Percentiles rank a stretch among this genome's conserved stretches.
Evolutionary conservation across 192 early-diverging fungal species (phyloP).

Genomic region (Nowakowskiella sp.): DNA sequence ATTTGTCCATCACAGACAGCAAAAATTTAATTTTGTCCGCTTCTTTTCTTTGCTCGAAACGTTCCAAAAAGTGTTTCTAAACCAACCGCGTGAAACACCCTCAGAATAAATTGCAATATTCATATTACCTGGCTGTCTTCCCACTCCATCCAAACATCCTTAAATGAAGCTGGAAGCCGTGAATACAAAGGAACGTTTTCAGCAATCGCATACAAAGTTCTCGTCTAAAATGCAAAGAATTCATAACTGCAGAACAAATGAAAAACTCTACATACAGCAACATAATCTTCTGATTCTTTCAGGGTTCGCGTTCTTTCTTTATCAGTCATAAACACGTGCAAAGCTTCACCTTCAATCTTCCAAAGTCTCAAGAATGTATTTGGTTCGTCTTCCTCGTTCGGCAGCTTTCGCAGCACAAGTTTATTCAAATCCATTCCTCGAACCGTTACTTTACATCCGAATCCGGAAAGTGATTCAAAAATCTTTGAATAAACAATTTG

Average conservation of each 20-base stretch:
- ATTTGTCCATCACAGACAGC: conserved; percentile 1
- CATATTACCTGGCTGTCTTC: conserved; percentile 28
- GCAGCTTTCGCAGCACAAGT: conserved; percentile 16
- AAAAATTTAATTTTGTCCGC: conserved; percentile 7
- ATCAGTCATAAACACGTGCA: conserved; percentile 13
- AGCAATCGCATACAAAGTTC: conserved; percentile 35
- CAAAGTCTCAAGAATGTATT: too few species aligned
- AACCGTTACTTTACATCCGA: background rate
- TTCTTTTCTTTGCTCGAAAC: conserved; percentile 6
- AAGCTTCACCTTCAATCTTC: conserved; percentile 24
- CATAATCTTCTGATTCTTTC: conserved; percentile 42
- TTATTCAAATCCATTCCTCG: conserved; percentile 11
- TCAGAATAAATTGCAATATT: conserved; percentile 15
- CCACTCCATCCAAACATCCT: conserved; percentile 52
- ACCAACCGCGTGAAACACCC: conserved; percentile 22
- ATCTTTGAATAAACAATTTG: background rate
- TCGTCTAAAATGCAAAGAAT: conserved; percentile 28
- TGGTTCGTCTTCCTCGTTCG: too few species aligned
- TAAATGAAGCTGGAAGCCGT: conserved; percentile 45
- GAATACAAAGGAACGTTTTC: conserved; percentile 42
- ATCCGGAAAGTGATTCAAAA: background rate
- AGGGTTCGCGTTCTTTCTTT: conserved; percentile 30
- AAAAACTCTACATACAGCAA: conserved; percentile 19
- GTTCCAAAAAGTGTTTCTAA: background rate
- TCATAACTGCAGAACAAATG: background rate